Evolutionary conservation across 2,329 filamentous ascomycete species (phyloP).

Genomic region (Ploettnerulaceae sp.): DNA sequence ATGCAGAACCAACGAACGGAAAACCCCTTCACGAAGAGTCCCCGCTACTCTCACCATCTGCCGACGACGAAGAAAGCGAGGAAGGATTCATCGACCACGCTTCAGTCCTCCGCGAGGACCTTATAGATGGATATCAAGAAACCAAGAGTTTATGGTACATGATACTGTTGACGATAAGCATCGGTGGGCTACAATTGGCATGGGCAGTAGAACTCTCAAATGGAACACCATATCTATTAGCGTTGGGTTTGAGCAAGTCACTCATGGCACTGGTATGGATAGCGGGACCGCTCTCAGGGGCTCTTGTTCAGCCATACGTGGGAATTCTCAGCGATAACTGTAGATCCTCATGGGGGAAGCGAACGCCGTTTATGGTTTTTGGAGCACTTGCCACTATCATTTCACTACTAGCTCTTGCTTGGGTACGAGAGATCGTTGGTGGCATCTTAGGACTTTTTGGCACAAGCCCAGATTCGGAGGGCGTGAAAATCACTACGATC

Average conservation of each 20-base stretch:
- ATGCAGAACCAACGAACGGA: slow-evolving; percentile 15
- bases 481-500: slow-evolving; percentile 63
- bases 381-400: slow-evolving; percentile 63
- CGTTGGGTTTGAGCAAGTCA: slow-evolving; percentile 76
- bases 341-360: slow-evolving; percentile 67
- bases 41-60: slow-evolving; percentile 44
- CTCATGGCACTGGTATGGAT: slow-evolving; percentile 83
- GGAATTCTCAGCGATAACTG: slow-evolving; percentile 79
- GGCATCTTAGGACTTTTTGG: slow-evolving; percentile 67
- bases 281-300: slow-evolving; percentile 72
- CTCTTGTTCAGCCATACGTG: slow-evolving; percentile 76
- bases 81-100: slow-evolving; percentile 35
- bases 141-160: slow-evolving; percentile 84
- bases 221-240: slow-evolving; percentile 79
- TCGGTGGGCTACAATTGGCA: slow-evolving; percentile 86
- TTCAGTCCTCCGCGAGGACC: slow-evolving; percentile 38
- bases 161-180: slow-evolving; percentile 77
- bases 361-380: slow-evolving; percentile 75
- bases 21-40: slow-evolving; percentile 42
- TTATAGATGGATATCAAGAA: slow-evolving; percentile 48
- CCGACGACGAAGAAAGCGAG: slow-evolving; percentile 34
- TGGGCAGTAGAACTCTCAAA: slow-evolving; percentile 96
- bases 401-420: slow-evolving; percentile 65
- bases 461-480: slow-evolving; percentile 57
- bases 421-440: slow-evolving; percentile 67